phyloP scores from a whole-genome alignment of 148 eudicot species.

The Rhododendron griersonianum region DNA sequence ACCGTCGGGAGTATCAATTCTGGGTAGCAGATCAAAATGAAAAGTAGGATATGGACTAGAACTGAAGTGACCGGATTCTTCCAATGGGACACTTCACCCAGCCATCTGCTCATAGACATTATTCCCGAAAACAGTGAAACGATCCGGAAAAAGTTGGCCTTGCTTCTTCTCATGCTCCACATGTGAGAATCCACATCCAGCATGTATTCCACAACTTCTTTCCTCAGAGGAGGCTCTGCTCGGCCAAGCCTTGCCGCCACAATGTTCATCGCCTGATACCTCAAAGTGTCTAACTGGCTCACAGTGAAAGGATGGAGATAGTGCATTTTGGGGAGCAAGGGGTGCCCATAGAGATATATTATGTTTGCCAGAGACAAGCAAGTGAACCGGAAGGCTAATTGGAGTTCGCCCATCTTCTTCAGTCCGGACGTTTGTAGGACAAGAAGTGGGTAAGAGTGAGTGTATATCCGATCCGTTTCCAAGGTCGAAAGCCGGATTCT shows the following conservation, averaged over 20 bases:
- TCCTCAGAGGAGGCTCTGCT: constrained; percentile 34
- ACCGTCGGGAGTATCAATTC: constrained; percentile 33
- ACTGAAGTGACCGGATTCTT: constrained; percentile 33
- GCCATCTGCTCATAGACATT: constrained; percentile 30
- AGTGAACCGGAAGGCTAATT: constrained; percentile 33
- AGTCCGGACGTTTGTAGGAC: constrained; percentile 34
- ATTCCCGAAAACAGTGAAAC: constrained; percentile 23
- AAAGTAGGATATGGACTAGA: constrained; percentile 27
- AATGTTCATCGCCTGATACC: constrained; percentile 31
- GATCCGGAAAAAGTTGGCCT: constrained; percentile 36
- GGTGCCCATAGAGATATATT: constrained; percentile 32
- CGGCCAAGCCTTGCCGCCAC: constrained; percentile 23
- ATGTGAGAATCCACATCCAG: constrained; percentile 35
- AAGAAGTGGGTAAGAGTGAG: constrained; percentile 37
- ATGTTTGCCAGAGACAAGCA: constrained; percentile 30
- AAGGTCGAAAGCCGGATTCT: constrained; percentile 35
- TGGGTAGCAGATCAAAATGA: constrained; percentile 30
- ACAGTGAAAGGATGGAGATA: constrained; percentile 35
- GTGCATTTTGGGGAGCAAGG: constrained; percentile 38
- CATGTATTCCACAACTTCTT: constrained; percentile 37
- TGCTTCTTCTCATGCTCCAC: constrained; percentile 48
- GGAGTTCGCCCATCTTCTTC: constrained; percentile 42
- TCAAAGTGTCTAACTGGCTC: constrained; percentile 30
- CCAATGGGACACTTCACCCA: constrained; percentile 28
- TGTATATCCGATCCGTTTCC: constrained; percentile 33